phyloP scores from a whole-genome alignment of 2,329 filamentous ascomycete species.

The Aspergillus piperis region DNA sequence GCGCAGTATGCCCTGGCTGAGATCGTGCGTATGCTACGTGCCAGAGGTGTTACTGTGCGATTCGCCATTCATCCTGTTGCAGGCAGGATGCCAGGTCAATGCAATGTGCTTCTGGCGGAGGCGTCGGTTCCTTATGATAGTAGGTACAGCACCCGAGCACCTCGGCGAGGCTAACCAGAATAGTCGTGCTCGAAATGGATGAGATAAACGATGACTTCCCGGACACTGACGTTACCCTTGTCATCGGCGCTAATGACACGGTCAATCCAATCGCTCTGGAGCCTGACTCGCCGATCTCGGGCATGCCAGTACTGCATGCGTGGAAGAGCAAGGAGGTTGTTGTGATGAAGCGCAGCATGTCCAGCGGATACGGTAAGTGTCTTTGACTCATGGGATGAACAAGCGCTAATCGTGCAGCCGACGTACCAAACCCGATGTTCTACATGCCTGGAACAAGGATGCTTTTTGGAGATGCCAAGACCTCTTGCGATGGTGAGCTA shows the following conservation, averaged over 20 bases:
- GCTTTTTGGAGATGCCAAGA: slow-evolving; percentile 88
- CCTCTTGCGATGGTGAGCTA: slow-evolving; percentile 72
- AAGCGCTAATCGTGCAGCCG: slow-evolving; percentile 56
- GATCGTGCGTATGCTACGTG: slow-evolving; percentile 72
- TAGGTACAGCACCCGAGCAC: slow-evolving; percentile 27
- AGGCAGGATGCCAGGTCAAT: slow-evolving; percentile 89
- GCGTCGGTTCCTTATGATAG: slow-evolving; percentile 85
- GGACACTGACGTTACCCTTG: slow-evolving; percentile 81
- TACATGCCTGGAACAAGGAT: slow-evolving; percentile 88
- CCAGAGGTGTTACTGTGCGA: slow-evolving; percentile 75
- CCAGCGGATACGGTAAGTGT: slow-evolving; percentile 75
- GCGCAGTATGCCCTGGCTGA: slow-evolving; percentile 88
- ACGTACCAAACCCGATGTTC: slow-evolving; percentile 92
- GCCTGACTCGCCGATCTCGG: slow-evolving; percentile 78
- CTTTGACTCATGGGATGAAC: neutral
- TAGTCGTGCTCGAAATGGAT: slow-evolving; percentile 86
- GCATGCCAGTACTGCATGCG: slow-evolving; percentile 88
- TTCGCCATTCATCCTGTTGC: slow-evolving; percentile 91
- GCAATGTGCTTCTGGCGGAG: slow-evolving; percentile 86
- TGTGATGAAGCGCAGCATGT: slow-evolving; percentile 90
- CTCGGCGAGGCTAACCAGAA: slow-evolving; percentile 17
- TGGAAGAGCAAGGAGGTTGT: slow-evolving; percentile 94
- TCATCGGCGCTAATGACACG: slow-evolving; percentile 90
- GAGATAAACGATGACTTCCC: slow-evolving; percentile 92
- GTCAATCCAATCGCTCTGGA: slow-evolving; percentile 89